Conservation (phyloP, 768 basidiomycete genomes). For the Kwoniella europaea region DNA sequence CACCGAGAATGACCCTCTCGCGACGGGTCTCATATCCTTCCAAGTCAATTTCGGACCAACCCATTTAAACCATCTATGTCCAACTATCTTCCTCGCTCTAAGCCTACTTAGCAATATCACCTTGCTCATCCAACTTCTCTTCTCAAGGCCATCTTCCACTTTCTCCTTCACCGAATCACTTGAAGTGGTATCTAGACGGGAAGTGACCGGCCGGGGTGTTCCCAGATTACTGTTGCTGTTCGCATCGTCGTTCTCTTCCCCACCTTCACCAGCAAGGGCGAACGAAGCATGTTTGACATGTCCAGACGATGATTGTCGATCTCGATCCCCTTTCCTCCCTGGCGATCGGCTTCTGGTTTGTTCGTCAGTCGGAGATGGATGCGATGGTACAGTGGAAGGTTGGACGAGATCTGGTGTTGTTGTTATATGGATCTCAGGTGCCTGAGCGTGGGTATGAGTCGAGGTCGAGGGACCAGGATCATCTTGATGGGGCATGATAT, state of each 20-base stretch:
- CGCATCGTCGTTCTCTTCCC: not conserved
- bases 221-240: not conserved
- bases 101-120: conserved; percentile 4
- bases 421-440: conserved; percentile 18
- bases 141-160: not conserved
- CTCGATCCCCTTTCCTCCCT: not conserved
- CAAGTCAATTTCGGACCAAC: conserved; percentile 43
- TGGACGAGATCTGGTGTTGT: conserved; percentile 13
- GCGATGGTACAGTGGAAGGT: not conserved
- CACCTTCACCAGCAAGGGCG: conserved; percentile 9
- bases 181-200: not conserved
- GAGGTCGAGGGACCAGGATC: conserved; percentile 11
- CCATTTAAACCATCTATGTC: conserved; percentile 46
- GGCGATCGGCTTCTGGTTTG: not conserved
- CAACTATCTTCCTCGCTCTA: conserved; percentile 21
- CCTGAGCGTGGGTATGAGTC: not conserved
- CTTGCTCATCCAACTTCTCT: conserved; percentile 10
- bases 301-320: not conserved
- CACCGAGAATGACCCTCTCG: conserved; percentile 48
- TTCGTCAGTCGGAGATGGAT: not conserved
- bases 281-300: conserved; percentile 20
- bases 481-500: conserved; percentile 9
- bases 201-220: not conserved
- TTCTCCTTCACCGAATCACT: conserved; percentile 4
- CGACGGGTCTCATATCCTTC: conserved; percentile 48